Evolutionary conservation across 257 asterid genomes (phyloP).

Genomic region (Thymus mandschuricus): DNA sequence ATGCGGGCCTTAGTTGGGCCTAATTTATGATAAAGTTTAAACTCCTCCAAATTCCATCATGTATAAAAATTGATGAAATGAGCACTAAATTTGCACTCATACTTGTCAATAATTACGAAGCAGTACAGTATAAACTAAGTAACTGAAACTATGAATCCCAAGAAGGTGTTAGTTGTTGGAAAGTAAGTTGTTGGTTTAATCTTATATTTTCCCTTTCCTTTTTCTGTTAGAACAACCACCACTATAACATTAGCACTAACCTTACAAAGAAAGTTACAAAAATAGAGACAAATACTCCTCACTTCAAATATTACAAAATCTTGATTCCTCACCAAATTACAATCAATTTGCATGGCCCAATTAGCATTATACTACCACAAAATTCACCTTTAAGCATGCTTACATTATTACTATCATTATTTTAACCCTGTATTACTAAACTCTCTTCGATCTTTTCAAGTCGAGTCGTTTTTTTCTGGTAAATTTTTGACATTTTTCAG

Average conservation of each 20-base stretch:
- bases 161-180: constrained; percentile 26
- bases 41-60: too few species aligned
- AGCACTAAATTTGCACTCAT: background rate
- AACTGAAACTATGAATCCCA: constrained; percentile 14
- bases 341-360: constrained; percentile 9
- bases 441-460: too few species aligned
- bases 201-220: background rate
- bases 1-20: too few species aligned
- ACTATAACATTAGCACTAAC: constrained; percentile 21
- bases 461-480: too few species aligned
- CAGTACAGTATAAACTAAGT: background rate
- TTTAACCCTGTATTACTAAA: background rate
- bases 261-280: constrained; percentile 38
- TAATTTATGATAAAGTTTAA: too few species aligned
- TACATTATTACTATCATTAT: constrained; percentile 27
- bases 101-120: background rate
- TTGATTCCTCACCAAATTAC: constrained; percentile 23
- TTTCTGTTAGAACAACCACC: constrained; percentile 42
- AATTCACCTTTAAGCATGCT: constrained; percentile 35
- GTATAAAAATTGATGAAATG: too few species aligned
- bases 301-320: constrained; percentile 22
- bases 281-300: constrained; percentile 22
- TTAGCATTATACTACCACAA: constrained; percentile 8
- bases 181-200: constrained; percentile 15
- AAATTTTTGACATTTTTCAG: too few species aligned